Evolutionary conservation across 2,329 filamentous ascomycete species (phyloP).

Genomic region (Septoria linicola): DNA sequence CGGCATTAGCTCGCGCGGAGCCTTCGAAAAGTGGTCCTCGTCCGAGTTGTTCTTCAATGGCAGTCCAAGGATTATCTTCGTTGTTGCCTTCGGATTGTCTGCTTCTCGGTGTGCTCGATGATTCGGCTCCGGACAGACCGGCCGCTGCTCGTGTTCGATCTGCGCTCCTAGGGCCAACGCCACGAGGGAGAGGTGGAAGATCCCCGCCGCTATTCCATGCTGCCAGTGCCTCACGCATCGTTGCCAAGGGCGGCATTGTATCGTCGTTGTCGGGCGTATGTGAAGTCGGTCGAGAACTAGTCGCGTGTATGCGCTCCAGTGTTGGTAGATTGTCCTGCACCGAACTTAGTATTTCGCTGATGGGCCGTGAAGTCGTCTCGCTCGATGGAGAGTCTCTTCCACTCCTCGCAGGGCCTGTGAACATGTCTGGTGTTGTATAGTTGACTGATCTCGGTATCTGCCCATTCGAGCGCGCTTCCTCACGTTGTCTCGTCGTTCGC

Average conservation of each 20-base stretch:
- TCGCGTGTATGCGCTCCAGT: slow-evolving; percentile 31
- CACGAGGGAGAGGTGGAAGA: background rate
- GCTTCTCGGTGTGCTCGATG: slow-evolving; percentile 1
- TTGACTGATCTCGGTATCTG: slow-evolving; percentile 44
- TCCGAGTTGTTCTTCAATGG: slow-evolving; percentile 48
- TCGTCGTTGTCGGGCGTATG: slow-evolving; percentile 13
- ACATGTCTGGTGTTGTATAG: slow-evolving; percentile 41
- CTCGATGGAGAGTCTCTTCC: slow-evolving; percentile 19
- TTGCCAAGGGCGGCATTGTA: slow-evolving; percentile 17
- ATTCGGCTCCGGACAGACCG: slow-evolving; percentile 1
- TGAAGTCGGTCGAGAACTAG: slow-evolving; percentile 15
- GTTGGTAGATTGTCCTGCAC: slow-evolving; percentile 33
- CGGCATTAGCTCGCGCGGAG: slow-evolving; percentile 26
- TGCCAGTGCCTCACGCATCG: slow-evolving; percentile 7
- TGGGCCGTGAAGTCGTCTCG: slow-evolving; percentile 23
- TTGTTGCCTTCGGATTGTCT: slow-evolving; percentile 24
- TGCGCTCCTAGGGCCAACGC: background rate
- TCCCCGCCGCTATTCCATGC: slow-evolving; percentile 7
- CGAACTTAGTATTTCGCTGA: slow-evolving; percentile 30
- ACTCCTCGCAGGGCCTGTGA: slow-evolving; percentile 22
- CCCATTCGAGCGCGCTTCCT: slow-evolving; percentile 43
- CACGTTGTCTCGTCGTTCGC: slow-evolving; percentile 44
- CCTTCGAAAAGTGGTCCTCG: slow-evolving; percentile 39
- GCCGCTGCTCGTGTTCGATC: slow-evolving; percentile 7
- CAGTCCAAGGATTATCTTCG: slow-evolving; percentile 48